Evolutionary conservation across 2,329 filamentous ascomycete genomes (phyloP).

Genomic region (Phoma sp.): DNA sequence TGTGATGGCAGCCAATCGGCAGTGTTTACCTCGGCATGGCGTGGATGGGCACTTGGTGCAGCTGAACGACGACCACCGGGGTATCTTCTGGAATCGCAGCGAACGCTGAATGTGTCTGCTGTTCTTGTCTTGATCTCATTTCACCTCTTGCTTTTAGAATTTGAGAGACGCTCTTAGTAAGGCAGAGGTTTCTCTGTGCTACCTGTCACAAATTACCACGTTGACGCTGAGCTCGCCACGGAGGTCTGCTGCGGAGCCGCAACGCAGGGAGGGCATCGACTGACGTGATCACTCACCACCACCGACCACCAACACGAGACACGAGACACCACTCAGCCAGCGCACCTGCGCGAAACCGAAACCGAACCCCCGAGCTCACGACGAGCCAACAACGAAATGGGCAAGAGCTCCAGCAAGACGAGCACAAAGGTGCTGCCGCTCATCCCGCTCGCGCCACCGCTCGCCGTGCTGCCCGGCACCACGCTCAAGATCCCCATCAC

Average conservation of each 20-base stretch:
- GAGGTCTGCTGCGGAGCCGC: slow-evolving; percentile 12
- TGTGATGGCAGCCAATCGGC: too few species aligned
- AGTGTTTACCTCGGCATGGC: too few species aligned
- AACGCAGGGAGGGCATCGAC: slow-evolving; percentile 4
- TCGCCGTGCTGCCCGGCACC: slow-evolving; percentile 84
- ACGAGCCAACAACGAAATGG: slow-evolving; percentile 32
- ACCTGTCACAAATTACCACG: too few species aligned
- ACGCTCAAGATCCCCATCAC: slow-evolving; percentile 84
- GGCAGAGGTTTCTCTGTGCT: neutral
- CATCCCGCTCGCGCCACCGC: slow-evolving; percentile 80
- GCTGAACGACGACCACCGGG: too few species aligned
- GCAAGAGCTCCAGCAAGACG: slow-evolving; percentile 43
- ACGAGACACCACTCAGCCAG: neutral
- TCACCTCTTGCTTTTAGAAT: too few species aligned
- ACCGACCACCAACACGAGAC: too few species aligned
- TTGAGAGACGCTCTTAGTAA: neutral
- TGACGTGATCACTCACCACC: neutral
- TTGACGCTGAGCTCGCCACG: neutral
- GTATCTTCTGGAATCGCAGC: too few species aligned
- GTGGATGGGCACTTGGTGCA: too few species aligned
- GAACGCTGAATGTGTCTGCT: too few species aligned
- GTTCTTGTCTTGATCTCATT: too few species aligned
- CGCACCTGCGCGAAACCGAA: neutral
- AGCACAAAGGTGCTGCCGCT: slow-evolving; percentile 66
- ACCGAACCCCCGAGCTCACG: neutral